Evolutionary conservation across 495 filamentous ascomycete species (phyloP), one percentile per base, ranked within the genome.

Genomic region (Penicillium angulare): DNA sequence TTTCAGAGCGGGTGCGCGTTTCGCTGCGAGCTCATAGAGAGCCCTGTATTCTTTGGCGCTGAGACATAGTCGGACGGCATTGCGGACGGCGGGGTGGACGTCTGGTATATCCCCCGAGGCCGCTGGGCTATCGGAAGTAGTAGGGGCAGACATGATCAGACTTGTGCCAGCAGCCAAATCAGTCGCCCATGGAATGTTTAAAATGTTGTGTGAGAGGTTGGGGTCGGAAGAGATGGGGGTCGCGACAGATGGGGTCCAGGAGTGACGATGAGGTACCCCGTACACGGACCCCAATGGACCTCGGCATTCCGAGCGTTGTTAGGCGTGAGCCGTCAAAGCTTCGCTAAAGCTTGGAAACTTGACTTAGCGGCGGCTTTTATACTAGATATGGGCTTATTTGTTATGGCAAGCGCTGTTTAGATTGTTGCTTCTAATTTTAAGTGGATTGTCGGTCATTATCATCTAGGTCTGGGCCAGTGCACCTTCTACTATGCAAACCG

Each of bases 21-120:
- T 88, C 47, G 86, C 77, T 27, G 90, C 79, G 56, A 88, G 86
- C 60, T 84, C 83, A 68, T 95, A 88, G 18, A 96, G 80, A 2
- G 84, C 74, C 53, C 86, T 81, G 69, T 96, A 95, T 63, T 96
- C 91, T 66, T 85, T 83, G 38, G 86, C 84, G 67, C 86, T 91
- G 38, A 96, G 80, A 49, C 85, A 89, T 68, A 93, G 86, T 55
- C 90, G 83, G 45, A 95, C 77, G 33, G 87, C 84, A 68, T 90
- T 91, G 68, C 87, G 88, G 23, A 73, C 52, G 6, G 67, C 21
- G 0, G 68, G 60, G 33, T 61, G 53, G 16, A 68, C 23, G 24
- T 59, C 58, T 12, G 36, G 35, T 7, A 23, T 26, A 26, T 54
- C 52, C 35, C 40, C 47, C 16, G 53, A 17, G 17, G 22, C 34